Conservation (phyloP, 129 eudicot genomes). For the Ambrosia artemisiifolia region DNA sequence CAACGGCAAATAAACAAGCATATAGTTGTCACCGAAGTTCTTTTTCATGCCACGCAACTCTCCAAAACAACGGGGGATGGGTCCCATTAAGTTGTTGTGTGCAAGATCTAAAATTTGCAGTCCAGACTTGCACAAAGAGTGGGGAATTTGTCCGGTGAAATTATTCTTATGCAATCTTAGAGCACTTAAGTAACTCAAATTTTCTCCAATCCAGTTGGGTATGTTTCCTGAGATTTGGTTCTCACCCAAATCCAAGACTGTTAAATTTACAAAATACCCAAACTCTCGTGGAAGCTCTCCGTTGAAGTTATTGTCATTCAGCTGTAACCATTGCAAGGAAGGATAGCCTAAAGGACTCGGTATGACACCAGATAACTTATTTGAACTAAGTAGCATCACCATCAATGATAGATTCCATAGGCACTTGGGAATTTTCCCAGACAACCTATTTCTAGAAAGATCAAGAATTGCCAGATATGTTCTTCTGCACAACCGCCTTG, state of each 20-base stretch:
- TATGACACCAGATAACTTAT: constrained; percentile 17
- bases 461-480: constrained; percentile 4
- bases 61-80: constrained; percentile 26
- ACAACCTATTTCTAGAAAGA: constrained; percentile 21
- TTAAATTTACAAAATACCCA: background rate
- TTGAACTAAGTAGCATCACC: constrained; percentile 7
- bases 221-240: background rate
- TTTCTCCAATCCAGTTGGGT: constrained; percentile 28
- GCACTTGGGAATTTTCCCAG: constrained; percentile 34
- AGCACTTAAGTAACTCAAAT: background rate
- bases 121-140: constrained; percentile 16
- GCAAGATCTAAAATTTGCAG: constrained; percentile 28
- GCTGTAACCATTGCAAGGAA: background rate
- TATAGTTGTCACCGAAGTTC: background rate
- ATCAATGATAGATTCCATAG: background rate
- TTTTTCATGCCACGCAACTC: constrained; percentile 19
- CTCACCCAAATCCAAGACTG: constrained; percentile 20
- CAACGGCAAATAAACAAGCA: background rate
- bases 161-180: constrained; percentile 23
- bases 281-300: constrained; percentile 26
- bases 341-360: constrained; percentile 10
- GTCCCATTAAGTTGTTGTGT: constrained; percentile 17
- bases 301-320: constrained; percentile 22
- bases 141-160: constrained; percentile 22
- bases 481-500: constrained; percentile 8